Evolutionary conservation across 805 yeast species (phyloP).

Genomic region (Ogataea philodendri): DNA sequence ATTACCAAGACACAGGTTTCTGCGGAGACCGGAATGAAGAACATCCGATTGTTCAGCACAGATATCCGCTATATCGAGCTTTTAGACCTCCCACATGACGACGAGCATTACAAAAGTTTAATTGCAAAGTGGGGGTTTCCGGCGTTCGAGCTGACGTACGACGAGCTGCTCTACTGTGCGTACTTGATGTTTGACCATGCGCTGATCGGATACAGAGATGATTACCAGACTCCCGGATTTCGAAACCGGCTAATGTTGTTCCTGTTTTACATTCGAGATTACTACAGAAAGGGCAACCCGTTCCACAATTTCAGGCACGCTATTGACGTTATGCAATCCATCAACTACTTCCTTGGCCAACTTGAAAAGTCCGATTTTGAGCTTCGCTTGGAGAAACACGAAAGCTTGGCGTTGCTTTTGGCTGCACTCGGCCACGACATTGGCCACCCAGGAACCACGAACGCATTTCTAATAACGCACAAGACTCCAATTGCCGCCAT

Average conservation of each 20-base stretch:
- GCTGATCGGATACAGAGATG: not conserved
- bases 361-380: constrained; percentile 9
- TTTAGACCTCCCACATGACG: constrained; percentile 23
- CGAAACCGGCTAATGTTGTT: constrained; percentile 53
- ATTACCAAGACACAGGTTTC: constrained; percentile 15
- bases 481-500: constrained; percentile 61
- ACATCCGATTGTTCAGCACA: constrained; percentile 18
- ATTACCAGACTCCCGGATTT: not conserved
- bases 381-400: constrained; percentile 26
- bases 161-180: constrained; percentile 64
- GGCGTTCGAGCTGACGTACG: constrained; percentile 61
- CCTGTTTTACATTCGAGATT: constrained; percentile 66
- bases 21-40: not conserved
- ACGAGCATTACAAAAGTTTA: constrained; percentile 31
- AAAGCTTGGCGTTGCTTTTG: constrained; percentile 60
- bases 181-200: constrained; percentile 45
- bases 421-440: constrained; percentile 94
- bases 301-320: constrained; percentile 97
- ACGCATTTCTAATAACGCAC: constrained; percentile 59
- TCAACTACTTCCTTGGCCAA: constrained; percentile 54
- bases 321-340: constrained; percentile 90
- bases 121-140: constrained; percentile 67
- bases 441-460: constrained; percentile 96
- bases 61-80: constrained; percentile 32
- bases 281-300: constrained; percentile 81